Percentiles rank a stretch among this genome's conserved stretches.
Conservation (phyloP, 176 grass and related monocot genomes). For the Oryza rufipogon region DNA sequence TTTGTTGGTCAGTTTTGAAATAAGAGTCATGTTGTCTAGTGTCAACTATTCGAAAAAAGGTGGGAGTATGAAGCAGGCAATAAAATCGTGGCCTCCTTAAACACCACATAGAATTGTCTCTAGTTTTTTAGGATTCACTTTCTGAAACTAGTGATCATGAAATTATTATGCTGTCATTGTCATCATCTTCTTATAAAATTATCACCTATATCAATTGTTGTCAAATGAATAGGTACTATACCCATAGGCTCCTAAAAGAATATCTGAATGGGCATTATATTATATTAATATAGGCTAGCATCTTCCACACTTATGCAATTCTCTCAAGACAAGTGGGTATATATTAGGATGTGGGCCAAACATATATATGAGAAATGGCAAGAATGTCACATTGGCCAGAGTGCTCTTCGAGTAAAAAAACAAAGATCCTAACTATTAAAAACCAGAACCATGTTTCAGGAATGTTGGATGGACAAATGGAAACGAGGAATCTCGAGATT, state of each 20-base stretch:
- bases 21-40: neutral
- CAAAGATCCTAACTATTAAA: neutral
- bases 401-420: neutral
- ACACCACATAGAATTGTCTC: neutral
- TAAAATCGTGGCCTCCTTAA: neutral
- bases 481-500: slow-evolving; percentile 19
- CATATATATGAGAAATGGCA: slow-evolving; percentile 8
- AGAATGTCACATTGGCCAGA: slow-evolving; percentile 1
- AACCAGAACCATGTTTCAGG: slow-evolving; percentile 6
- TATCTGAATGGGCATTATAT: slow-evolving; percentile 5
- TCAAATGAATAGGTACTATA: slow-evolving; percentile 7
- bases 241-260: slow-evolving; percentile 8
- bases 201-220: neutral
- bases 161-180: neutral
- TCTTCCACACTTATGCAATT: neutral
- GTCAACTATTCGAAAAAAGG: neutral
- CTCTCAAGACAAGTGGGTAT: neutral
- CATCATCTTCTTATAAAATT: neutral
- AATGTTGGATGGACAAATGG: slow-evolving; percentile 28
- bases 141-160: neutral
- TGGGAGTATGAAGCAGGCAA: neutral
- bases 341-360: slow-evolving; percentile 10
- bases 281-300: neutral
- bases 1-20: neutral
- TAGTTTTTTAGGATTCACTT: neutral